Evolutionary conservation across 2,329 filamentous ascomycete genomes (phyloP), one percentile per base, ranked within the genome.

Genomic region (Myriosclerotinia duriaeana): DNA sequence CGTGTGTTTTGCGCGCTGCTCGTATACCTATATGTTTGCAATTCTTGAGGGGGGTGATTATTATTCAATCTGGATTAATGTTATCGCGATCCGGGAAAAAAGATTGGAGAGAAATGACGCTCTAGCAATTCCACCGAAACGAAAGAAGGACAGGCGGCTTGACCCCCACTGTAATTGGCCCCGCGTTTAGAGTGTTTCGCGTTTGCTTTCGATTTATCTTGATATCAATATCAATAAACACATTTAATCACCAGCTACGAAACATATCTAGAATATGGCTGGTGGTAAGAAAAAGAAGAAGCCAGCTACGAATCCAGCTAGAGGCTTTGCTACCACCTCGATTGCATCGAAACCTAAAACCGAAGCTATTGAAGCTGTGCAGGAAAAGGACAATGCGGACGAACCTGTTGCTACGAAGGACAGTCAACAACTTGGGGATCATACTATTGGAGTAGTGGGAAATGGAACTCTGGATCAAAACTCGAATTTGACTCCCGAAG

Each of bases 291-390:
- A 92, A 79, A 97, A 96, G 81, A 97, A 97, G 83, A 98, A 97
- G 85, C 84, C 90, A 65, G 86, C 87, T 36, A 86, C 89, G 42
- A 98, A 97, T 78, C 92, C 93, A 68, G 92, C 93, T 50, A 85
- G 95, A 78, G 95, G 93, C 22, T 96, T 97, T 80, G 92, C 94
- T 71, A 99, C 95, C 6, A 96, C 92, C 15, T 98, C 94, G 1
- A 85, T 96, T 68, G 92, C 93, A 53, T 96, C 92, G 34, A 96
- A 93, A 73, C 84, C 87, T 11, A 85, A 91, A 76, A 82, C 85
- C 55, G 92, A 94, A 75, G 69, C 78, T 67, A 76, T 79, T 48
- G 78, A 79, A 53, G 46, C 55, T 61, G 26, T 30, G 6, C 36
- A 59, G 20, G 44, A 65, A 53, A 65, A 65, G 54, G 70, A 73